phyloP scores from a whole-genome alignment of 495 filamentous ascomycete genomes.

The Neurospora tetraspora region DNA sequence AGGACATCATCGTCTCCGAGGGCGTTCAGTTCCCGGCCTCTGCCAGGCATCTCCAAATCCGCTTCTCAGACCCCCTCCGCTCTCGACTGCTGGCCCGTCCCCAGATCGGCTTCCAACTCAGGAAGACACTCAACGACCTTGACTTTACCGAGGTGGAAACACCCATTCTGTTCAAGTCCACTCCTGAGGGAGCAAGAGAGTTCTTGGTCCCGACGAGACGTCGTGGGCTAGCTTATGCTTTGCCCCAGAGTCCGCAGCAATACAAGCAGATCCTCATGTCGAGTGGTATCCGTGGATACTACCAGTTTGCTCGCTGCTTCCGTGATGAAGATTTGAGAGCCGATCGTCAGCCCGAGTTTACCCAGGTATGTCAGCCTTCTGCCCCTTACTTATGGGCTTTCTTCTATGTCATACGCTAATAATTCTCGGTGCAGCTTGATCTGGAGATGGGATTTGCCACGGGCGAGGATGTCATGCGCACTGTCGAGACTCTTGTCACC shows the following conservation, averaged over 20 bases:
- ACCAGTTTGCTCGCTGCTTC: conserved; percentile 90
- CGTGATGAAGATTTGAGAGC: conserved; percentile 90
- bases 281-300: conserved; percentile 71
- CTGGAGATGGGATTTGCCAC: conserved; percentile 81
- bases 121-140: conserved; percentile 38
- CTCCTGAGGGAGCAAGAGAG: conserved; percentile 89
- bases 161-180: conserved; percentile 91
- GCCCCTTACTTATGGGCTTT: not conserved
- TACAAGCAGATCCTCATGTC: conserved; percentile 99
- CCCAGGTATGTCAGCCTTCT: conserved; percentile 50
- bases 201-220: conserved; percentile 86
- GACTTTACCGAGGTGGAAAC: conserved; percentile 80
- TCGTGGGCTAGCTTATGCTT: conserved; percentile 66
- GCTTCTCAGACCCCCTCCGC: conserved; percentile 53
- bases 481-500: conserved; percentile 55
- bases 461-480: conserved; percentile 61
- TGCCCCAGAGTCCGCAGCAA: conserved; percentile 95
- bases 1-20: conserved; percentile 61
- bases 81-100: conserved; percentile 49
- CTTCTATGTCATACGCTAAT: conserved; percentile 5
- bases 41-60: conserved; percentile 75
- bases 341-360: conserved; percentile 94
- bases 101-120: conserved; percentile 43
- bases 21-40: conserved; percentile 62
- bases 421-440: conserved; percentile 52